These are phyloP conservation scores for Pyrenochaeta sp. DNA, from an alignment of 2,329 filamentous ascomycete species.

Conservation along the genomic window DNA sequence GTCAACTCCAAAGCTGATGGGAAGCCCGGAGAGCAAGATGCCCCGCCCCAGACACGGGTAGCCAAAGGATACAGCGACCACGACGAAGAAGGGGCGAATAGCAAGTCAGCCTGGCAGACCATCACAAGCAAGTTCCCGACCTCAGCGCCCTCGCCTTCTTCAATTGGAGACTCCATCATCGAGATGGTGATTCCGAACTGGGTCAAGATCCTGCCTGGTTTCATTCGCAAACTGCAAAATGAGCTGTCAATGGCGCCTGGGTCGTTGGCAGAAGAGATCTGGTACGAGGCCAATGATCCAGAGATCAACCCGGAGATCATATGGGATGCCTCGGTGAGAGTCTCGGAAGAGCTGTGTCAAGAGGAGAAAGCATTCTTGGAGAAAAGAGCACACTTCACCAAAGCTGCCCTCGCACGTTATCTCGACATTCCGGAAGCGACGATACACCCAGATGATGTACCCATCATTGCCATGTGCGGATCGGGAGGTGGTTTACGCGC, in stretches of 20 bases:
- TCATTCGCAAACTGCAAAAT: constrained; percentile 81
- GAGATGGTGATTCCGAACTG: constrained; percentile 81
- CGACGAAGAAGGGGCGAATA: constrained; percentile 20
- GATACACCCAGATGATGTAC: constrained; percentile 92
- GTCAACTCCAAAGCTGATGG: constrained; percentile 15
- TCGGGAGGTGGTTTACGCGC: constrained; percentile 91
- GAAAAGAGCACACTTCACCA: constrained; percentile 72
- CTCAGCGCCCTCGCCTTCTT: constrained; percentile 38
- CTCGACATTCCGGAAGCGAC: constrained; percentile 78
- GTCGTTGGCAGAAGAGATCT: constrained; percentile 90
- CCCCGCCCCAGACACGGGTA: constrained; percentile 44
- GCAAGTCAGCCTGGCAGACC: constrained; percentile 41
- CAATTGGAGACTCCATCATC: constrained; percentile 64
- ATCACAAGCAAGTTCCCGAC: constrained; percentile 39
- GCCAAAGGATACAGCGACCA: constrained; percentile 32
- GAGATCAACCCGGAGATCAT: constrained; percentile 85
- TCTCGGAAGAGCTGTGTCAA: constrained; percentile 80
- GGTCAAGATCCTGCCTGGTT: constrained; percentile 77
- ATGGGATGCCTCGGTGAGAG: constrained; percentile 80
- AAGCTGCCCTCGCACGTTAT: constrained; percentile 80
- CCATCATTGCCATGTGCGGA: constrained; percentile 90
- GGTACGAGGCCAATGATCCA: constrained; percentile 87
- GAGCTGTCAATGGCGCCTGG: constrained; percentile 89
- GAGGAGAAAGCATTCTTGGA: constrained; percentile 80
- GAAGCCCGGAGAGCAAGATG: constrained; percentile 39